Evolutionary conservation across 345 rosid species (phyloP), one percentile per base, ranked within the genome.

Genomic region (Arabis alpina): DNA sequence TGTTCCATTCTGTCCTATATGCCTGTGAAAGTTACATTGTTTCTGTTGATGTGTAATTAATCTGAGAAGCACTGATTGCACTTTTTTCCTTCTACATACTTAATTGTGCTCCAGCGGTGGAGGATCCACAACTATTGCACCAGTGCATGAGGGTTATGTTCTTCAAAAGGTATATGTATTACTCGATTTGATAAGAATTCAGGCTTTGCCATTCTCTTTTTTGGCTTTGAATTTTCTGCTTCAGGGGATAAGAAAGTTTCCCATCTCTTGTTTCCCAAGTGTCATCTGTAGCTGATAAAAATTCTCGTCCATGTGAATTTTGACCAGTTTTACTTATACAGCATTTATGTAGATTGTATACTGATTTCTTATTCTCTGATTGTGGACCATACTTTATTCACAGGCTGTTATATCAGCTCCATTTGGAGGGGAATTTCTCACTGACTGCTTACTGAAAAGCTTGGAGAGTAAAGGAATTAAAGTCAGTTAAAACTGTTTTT

Each of bases 91-190:
- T 73, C 23, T 19, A 19, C 23, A 19, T 19, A 1, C 23, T 19
- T 19, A 19, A 19, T 19, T 19, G 23, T 19, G 23, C 23, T 75
- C 54, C 82, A 91, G 97, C 79, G 97, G 99, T 72, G 99, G 95
- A 80, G 99, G 99, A 64, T 94, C 99, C 64, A 89, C 93, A 28
- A 88, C 91, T 57, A 83, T 91, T 65, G 81, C 96, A 59, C 95
- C 99, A 2, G 99, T 91, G 50, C 95, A 93, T 64, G 99, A 93
- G 51, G 99, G 96, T 64, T 91, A 86, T 76, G 97, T 91, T 68
- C 93, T 91, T 79, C 97, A 89, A 67, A 93, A 88, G 97, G 98
- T 92, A 78, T 39, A 14, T 45, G 37, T 40, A 23, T 47, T 59
- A 32, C 34, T 37, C 12, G 3, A 19, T 15, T 39, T 56, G 40